Base-by-base conservation (phyloP, 2,329 filamentous ascomycete species). In the Sordariomycetes sp. region DNA sequence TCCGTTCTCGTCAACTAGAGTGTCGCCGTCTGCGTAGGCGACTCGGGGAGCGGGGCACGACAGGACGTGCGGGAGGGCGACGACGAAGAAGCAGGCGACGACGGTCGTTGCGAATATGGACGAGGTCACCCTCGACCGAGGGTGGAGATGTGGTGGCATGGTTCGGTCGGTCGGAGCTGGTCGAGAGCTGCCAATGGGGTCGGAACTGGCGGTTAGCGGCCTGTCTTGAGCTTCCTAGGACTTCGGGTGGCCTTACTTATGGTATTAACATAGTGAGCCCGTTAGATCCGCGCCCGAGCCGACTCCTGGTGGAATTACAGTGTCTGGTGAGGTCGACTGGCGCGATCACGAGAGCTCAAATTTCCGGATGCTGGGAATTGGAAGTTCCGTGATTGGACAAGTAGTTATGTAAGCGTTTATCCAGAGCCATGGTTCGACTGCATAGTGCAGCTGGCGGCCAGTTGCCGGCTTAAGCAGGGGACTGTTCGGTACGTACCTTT, bases 21-120 rank as follows among this genome's bases (percentile, higher is more conserved):
- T 67, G 62, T 76, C 74, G 25, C 84, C 84, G 68, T 96, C 91
- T 64, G 89, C 87, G 64, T 87, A 86, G 36, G 84, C 81, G 35
- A 82, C 76, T 62, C 88, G 80, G 2, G 89, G 89, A 52, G 90
- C 89, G 1, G 94, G 94, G 68, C 94, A 99, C 1, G 94, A 94
- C 20, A 99, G 81, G 34, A 95, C 68, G 69, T 99, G 94, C 24
- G 94, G 94, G 52, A 96, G 77, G 34, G 83, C 89, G 56, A 99
- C 94, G 61, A 99, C 91, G 61, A 96, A 80, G 70, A 99, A 96
- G 64, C 88, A 94, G 35, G 90, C 85, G 61, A 89, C 79, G 57
- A 97, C 81, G 1, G 92, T 97, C n/a, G 87, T 89, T 55, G 90
- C 90, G 75, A 99, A 99, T 60, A 99, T 85, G 52, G 90, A 94